Conservation (phyloP, 257 asterid genomes). For the Nicotiana sylvestris region DNA sequence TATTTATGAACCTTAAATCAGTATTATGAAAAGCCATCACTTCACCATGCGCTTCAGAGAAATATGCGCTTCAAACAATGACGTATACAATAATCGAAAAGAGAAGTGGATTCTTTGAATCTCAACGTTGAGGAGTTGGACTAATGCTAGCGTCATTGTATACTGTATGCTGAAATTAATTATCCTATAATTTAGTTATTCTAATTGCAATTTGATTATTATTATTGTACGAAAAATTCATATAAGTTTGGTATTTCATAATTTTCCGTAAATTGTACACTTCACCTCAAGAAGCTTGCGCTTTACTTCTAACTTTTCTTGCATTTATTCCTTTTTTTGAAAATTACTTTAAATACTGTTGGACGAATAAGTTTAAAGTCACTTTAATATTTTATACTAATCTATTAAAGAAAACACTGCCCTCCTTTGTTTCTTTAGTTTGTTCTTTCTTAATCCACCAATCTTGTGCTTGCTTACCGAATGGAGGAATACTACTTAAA, state of each 20-base stretch:
- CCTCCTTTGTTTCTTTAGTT: neutral
- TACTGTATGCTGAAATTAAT: neutral
- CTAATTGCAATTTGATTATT: neutral
- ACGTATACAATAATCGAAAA: neutral
- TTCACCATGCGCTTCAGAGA: neutral
- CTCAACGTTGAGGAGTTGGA: neutral
- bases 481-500: neutral
- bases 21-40: neutral
- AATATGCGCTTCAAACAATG: neutral
- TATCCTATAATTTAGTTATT: too few species aligned
- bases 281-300: neutral
- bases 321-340: neutral
- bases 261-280: neutral
- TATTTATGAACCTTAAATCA: neutral
- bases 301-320: neutral
- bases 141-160: neutral
- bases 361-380: neutral
- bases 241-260: neutral
- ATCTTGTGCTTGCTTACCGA: neutral
- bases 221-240: neutral
- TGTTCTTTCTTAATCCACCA: neutral
- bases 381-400: neutral
- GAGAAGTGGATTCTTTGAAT: neutral
- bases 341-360: neutral
- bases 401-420: neutral